A percentile compares a stretch with the other conserved stretches of the same genome.
Conservation (phyloP, 495 filamentous ascomycete genomes). For the Lophium mytilinum region DNA sequence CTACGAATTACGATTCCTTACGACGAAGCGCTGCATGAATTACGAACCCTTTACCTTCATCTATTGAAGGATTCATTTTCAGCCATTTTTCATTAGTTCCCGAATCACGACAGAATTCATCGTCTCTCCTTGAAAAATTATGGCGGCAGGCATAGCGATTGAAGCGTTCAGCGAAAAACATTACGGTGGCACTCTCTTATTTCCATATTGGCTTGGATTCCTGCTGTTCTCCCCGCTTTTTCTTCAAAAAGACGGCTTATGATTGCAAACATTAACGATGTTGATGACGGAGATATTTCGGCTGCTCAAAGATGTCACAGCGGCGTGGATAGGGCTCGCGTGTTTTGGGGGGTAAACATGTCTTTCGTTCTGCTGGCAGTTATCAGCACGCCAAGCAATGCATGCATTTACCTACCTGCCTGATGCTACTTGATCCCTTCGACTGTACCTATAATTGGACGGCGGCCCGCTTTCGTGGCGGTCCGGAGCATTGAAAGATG, state of each 20-base stretch:
- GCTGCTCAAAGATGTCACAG: not conserved
- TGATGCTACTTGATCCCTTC: too few relatives aligned
- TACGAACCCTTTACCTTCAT: not conserved
- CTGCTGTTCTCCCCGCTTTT: not conserved
- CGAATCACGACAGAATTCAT: slow-evolving; percentile 2
- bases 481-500: too few relatives aligned
- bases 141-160: slow-evolving; percentile 22
- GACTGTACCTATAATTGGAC: too few relatives aligned
- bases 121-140: slow-evolving; percentile 6
- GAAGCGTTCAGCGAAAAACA: slow-evolving; percentile 19
- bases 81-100: not conserved
- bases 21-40: not conserved
- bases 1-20: slow-evolving; percentile 3
- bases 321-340: not conserved
- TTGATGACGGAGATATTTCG: not conserved
- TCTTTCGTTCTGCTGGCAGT: not conserved
- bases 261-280: not conserved
- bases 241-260: not conserved
- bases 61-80: not conserved
- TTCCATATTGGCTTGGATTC: not conserved
- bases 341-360: not conserved
- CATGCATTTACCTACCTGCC: too few relatives aligned
- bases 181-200: slow-evolving; percentile 7
- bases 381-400: too few relatives aligned
- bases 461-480: too few relatives aligned